Evolutionary conservation across 345 rosid genomes (phyloP).

Genomic region (thale cress (Arabidopsis thaliana)): DNA sequence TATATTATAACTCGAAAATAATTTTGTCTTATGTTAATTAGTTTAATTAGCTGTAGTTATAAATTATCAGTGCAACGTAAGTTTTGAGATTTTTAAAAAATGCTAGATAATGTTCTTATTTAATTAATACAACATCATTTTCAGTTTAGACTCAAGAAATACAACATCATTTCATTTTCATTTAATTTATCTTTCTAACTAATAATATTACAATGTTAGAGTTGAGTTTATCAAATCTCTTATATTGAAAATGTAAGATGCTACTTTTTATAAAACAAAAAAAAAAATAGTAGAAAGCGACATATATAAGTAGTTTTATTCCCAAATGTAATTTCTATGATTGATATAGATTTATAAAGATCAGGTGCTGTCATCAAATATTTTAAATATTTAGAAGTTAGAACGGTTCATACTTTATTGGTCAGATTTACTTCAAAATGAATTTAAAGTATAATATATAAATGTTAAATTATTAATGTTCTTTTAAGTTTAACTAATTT

Average conservation of each 20-base stretch:
- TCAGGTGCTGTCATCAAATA: conserved; percentile 7
- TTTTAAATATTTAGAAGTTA: not conserved
- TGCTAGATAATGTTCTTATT: not conserved
- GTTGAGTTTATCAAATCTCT: not conserved
- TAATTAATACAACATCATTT: not conserved
- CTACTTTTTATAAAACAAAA: not conserved
- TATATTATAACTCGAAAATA: not conserved
- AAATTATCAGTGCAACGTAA: not conserved
- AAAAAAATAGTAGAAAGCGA: too few relatives aligned
- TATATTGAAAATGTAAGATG: not conserved
- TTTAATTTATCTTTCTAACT: too few relatives aligned
- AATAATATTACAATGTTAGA: not conserved
- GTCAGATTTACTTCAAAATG: not conserved
- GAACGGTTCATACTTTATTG: not conserved
- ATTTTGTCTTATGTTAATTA: conserved; percentile 17
- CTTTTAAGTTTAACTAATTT: not conserved
- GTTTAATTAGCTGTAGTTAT: not conserved
- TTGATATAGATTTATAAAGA: not conserved
- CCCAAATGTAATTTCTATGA: not conserved
- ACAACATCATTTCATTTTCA: not conserved
- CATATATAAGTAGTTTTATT: not conserved
- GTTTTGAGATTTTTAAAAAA: not conserved
- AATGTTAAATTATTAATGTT: not conserved
- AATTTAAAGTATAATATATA: not conserved
- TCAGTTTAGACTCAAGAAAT: not conserved